phyloP scores from a whole-genome alignment of 768 basidiomycete species.

The Tephrocybe sp. region DNA sequence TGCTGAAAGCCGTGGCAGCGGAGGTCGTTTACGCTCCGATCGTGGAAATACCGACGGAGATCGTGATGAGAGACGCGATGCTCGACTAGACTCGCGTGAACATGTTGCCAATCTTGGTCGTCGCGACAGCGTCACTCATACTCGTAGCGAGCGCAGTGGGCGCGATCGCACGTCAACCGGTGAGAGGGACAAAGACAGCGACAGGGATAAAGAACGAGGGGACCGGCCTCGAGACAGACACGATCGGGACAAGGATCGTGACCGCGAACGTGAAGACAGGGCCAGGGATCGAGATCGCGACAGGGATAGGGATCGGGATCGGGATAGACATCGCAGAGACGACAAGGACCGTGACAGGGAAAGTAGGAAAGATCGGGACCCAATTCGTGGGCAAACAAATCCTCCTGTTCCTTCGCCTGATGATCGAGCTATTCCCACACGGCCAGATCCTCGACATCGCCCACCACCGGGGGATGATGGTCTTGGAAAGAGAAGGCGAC shows the following conservation, averaged over 20 bases:
- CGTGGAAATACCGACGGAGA: conserved; percentile 47
- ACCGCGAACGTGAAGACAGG: conserved; percentile 48
- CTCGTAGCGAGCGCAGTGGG: conserved; percentile 46
- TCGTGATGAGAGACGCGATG: conserved; percentile 55
- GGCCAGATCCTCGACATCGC: conserved; percentile 64
- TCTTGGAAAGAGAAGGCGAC: conserved; percentile 71
- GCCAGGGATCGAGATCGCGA: conserved; percentile 58
- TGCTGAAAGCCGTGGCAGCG: conserved; percentile 71
- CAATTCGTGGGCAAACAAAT: conserved; percentile 34
- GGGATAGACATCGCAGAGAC: conserved; percentile 26
- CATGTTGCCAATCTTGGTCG: conserved; percentile 37
- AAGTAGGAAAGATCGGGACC: conserved; percentile 60
- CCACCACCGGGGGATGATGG: conserved; percentile 52
- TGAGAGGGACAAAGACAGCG: conserved; percentile 45
- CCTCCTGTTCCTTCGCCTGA: conserved; percentile 39
- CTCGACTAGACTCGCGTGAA: conserved; percentile 45
- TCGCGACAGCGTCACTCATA: conserved; percentile 54
- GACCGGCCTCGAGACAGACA: conserved; percentile 49
- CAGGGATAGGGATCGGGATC: conserved; percentile 57
- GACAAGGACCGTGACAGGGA: conserved; percentile 54
- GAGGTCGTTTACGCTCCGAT: conserved; percentile 58
- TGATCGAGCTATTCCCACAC: conserved; percentile 54
- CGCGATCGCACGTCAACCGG: conserved; percentile 40
- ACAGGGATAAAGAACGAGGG: conserved; percentile 48
- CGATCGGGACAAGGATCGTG: conserved; percentile 58